Conservation (phyloP, 768 basidiomycete genomes). For the Termitomyces sp. region DNA sequence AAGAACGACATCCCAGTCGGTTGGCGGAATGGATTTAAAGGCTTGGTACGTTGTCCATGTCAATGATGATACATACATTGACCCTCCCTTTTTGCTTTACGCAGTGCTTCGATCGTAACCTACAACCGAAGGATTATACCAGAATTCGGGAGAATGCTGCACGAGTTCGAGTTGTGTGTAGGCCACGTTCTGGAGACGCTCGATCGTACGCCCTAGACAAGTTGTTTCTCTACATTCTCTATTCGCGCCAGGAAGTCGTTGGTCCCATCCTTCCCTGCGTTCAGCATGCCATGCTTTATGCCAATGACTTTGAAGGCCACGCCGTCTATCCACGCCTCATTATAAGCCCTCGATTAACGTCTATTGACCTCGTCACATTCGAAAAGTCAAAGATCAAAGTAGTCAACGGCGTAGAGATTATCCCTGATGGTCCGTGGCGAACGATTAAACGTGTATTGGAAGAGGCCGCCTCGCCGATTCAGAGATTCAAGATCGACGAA, state of each 20-base stretch:
- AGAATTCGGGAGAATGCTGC: conserved; percentile 2
- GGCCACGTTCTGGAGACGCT: neutral
- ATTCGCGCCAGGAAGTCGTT: conserved; percentile 2
- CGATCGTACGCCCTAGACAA: conserved; percentile 2
- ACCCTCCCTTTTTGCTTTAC: neutral
- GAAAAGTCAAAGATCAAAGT: conserved; percentile 2
- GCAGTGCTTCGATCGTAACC: conserved; percentile 3
- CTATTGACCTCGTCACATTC: conserved; percentile 1
- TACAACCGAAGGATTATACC: neutral
- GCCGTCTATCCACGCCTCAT: conserved; percentile 8
- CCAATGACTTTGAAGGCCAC: conserved; percentile 2
- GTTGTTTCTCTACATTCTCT: conserved; percentile 3
- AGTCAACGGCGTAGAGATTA: neutral
- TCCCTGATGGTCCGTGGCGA: conserved; percentile 3
- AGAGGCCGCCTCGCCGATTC: neutral
- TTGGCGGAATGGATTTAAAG: neutral
- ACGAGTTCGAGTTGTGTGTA: conserved; percentile 1
- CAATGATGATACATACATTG: too few species aligned
- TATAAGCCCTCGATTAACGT: conserved; percentile 1
- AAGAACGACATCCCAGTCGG: neutral
- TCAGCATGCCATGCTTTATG: conserved; percentile 2
- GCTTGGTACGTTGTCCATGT: neutral
- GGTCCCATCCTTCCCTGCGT: conserved; percentile 2
- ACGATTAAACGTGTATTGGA: neutral
- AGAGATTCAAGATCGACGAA: conserved; percentile 1